Evolutionary conservation across 2,329 filamentous ascomycete genomes (phyloP), one percentile per base, ranked within the genome.

Genomic region (Bipolaris victoriae): DNA sequence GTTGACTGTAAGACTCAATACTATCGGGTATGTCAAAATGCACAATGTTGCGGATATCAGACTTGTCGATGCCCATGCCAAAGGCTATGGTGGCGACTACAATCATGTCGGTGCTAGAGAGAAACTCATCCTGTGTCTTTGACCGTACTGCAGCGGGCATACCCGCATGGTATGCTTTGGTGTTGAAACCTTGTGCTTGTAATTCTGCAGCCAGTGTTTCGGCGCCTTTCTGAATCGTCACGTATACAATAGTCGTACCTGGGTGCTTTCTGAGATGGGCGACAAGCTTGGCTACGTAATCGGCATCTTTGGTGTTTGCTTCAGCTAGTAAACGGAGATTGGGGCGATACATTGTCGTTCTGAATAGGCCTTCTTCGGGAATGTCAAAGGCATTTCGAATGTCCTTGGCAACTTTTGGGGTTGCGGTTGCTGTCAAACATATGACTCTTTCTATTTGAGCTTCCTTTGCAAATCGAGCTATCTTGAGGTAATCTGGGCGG

Each of bases 71-170:
- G 6, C 94, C 94, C 95, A 99, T 99, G 5, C 94, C 95, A 73
- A 99, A 99, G 13, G 94, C 94, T 74, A 98, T 97, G 0, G 94
- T 99, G 18, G 94, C 95, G 36, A 98, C 93, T 31, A 99, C 94
- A 24, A 98, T 90, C 68, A 96, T 90, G 69, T 88, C 83, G 41
- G 80, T 78, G 11, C 92, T 91, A 31, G 78, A 79, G 73, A 98
- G 92, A 92, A 95, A 99, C 10, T 86, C 75, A 58, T 85, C 84
- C 74, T 98, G 93, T 3, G 93, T 84, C 16, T 82, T 73, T 1
- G 82, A 80, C 72, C 92, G 94, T 41, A 89, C 84, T 7, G 83
- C 78, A 0, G 88, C 71, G 1, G 85, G 78, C 77, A 98, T 86
- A 2, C 82, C 86, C 7, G 93, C 94, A 73, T 99, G 95, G 71